Evolutionary conservation across 192 early-diverging fungal genomes (phyloP).

Genomic region (Rhizophagus clarus): DNA sequence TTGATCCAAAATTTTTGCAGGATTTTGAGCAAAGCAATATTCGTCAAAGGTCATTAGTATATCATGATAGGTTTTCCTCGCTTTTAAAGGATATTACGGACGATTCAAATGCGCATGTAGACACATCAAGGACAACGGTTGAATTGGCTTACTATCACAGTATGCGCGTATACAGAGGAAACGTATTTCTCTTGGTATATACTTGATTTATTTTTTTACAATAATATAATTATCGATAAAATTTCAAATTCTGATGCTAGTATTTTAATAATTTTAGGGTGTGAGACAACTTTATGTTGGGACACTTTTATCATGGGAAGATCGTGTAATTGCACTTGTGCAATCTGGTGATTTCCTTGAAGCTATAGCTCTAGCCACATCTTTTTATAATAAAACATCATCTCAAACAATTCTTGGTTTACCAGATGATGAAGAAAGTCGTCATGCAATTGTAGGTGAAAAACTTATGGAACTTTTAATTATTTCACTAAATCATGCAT

Average conservation of each 20-base stretch:
- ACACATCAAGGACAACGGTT: conserved; percentile 6
- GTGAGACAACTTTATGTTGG: conserved; percentile 56
- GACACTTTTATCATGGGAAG: conserved; percentile 59
- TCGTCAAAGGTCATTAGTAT: conserved; percentile 52
- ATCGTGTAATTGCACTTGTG: conserved; percentile 57
- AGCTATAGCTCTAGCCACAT: conserved; percentile 56
- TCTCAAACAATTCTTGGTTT: conserved; percentile 62
- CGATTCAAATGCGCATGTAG: conserved; percentile 19
- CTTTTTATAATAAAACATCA: conserved; percentile 59
- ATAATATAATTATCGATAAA: neutral
- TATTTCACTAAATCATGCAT: conserved; percentile 56
- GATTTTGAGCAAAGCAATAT: conserved; percentile 53
- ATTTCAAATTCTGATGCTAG: neutral
- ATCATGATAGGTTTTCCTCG: conserved; percentile 53
- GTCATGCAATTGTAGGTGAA: conserved; percentile 56
- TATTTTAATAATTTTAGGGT: conserved; percentile 40
- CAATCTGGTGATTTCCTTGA: conserved; percentile 61
- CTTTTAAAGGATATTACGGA: conserved; percentile 47
- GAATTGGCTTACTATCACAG: conserved; percentile 60
- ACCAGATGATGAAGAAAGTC: conserved; percentile 54
- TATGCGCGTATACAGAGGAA: conserved; percentile 57
- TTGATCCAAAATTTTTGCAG: conserved; percentile 56
- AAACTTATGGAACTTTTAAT: conserved; percentile 56
- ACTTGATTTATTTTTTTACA: neutral
- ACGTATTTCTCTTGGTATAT: conserved; percentile 57